Evolutionary conservation across 176 grass and related monocot genomes (phyloP).

Genomic region (Hsuehochloa calcarea): DNA sequence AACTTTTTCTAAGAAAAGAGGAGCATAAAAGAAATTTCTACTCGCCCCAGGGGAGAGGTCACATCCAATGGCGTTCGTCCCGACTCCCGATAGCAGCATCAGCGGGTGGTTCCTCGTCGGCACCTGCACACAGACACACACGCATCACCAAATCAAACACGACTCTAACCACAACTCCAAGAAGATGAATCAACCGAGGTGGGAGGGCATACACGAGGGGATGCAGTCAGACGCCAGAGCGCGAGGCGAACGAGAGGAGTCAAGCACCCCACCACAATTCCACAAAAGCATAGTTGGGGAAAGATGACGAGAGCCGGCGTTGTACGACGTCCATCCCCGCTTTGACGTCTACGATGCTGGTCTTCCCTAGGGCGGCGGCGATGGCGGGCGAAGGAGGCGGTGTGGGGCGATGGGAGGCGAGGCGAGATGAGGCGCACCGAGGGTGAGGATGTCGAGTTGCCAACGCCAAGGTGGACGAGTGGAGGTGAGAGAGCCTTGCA

Average conservation of each 20-base stretch:
- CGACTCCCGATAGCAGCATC: conserved; percentile 77
- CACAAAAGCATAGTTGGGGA: background rate
- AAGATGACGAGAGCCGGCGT: conserved; percentile 42
- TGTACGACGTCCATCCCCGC: conserved; percentile 72
- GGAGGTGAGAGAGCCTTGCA: too few species aligned
- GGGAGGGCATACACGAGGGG: conserved; percentile 24
- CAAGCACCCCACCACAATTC: background rate
- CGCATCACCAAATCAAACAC: conserved; percentile 9
- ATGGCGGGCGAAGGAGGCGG: conserved; percentile 21
- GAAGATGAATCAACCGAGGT: background rate
- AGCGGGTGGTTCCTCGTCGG: conserved; percentile 69
- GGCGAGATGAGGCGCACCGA: accelerated
- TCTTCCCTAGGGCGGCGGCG: conserved; percentile 39
- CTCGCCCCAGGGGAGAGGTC: conserved; percentile 79
- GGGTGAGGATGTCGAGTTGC: too few species aligned
- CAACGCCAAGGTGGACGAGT: too few species aligned
- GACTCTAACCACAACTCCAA: background rate
- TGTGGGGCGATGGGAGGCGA: accelerated
- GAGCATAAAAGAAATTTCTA: background rate
- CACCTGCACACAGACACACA: conserved; percentile 28
- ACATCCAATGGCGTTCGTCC: conserved; percentile 77
- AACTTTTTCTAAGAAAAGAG: background rate
- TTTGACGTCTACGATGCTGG: conserved; percentile 30
- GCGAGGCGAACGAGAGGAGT: conserved; percentile 28
- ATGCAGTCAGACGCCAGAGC: conserved; percentile 74